Base-by-base conservation (phyloP, 2,329 filamentous ascomycete genomes). In the Fusarium siculi region DNA sequence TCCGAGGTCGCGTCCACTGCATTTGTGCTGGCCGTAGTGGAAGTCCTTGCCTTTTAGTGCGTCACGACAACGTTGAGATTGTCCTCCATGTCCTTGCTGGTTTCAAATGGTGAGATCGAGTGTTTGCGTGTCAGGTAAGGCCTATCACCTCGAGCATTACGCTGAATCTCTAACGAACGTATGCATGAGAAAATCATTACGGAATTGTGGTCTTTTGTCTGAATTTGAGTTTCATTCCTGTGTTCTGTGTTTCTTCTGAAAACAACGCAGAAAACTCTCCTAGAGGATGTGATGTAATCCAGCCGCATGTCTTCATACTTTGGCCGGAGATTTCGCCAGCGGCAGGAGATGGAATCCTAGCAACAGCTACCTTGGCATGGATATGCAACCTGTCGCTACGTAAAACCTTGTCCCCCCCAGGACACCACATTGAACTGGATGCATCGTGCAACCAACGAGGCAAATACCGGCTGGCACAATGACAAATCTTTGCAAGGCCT, bases 1-100 rank as follows among this genome's bases (percentile, higher is more conserved):
- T 62, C 73, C 70, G 65, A 72, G 49, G 64, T 73, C 57, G 59
- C 62, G 61, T 63, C 50, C 60, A 62, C 68, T 58, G 43, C 69
- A 58, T 68, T 37, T 63, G 50, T 55, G 49, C 65, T 40, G 56
- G 47, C 23, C n/a, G 23, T 40, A 52, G 68, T 47, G 25, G 28
- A 57, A 23, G 58, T 34, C 67, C 61, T 58, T 40, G 36, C 36
- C 57, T 47, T 30, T 52, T 53, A 25, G 53, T 69, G 47, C 68
- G 63, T 72, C 63, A 72, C 46, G 46, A 42, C 63, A 53, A 68
- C 36, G 46, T 68, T 62, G 34, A 40, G 53, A 40, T 30, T 36
- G 34, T 49, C 36, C 37, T 47, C 68, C 63, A 53, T 61, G 50
- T 49, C 46, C n/a, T 52, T 36, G 54, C n/a, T 40, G 37, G 46